Base-by-base conservation (phyloP, 2,329 filamentous ascomycete species). In the Aspergillus floridensis region DNA sequence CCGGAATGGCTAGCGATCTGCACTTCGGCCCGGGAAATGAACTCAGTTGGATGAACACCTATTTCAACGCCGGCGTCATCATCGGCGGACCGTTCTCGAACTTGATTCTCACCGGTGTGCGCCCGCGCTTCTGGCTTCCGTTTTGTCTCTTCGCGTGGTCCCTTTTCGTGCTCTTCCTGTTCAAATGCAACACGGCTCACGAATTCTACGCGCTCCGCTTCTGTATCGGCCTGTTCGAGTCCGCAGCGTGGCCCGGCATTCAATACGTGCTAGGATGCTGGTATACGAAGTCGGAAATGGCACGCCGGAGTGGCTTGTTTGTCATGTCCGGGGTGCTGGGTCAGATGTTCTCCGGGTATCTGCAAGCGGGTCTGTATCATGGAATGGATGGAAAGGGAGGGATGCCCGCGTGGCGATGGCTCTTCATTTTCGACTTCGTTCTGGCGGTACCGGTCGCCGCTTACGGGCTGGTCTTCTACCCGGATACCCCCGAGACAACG, bases 1-100 rank as follows among this genome's bases (percentile, higher is more conserved):
- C 77, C 26, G 77, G 81, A 62, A 80, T 82, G 80, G 63, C 73
- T 53, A 74, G 82, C 58, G 75, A 83, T 49, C 74, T 84, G 3
- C 62, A 72, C 32, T 75, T 83, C 65, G 72, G 76, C 47, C 61
- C 70, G 80, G 21, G 26, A 2, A 29, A 29, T 3, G 26, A 29
- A 29, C 26, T 29, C 26, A 29, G 26, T 3, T 29, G 26, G 26
- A 29, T 29, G 26, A 29, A 29, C 7, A 29, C 26, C 7, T 29
- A 29, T 8, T 29, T 29, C 26, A 29, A 29, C 26, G 26, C 26
- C 26, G 26, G 26, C 26, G 26, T 29, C 26, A 29, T 29, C 3
- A 29, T 29, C 26, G 26, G 26, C 26, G 26, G 26, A 29, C 26
- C 26, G 5, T 29, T 29, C 26, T 29, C 26, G 2, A 29, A 29